phyloP scores from a whole-genome alignment of 805 yeast species.

The Candida chilensis region DNA sequence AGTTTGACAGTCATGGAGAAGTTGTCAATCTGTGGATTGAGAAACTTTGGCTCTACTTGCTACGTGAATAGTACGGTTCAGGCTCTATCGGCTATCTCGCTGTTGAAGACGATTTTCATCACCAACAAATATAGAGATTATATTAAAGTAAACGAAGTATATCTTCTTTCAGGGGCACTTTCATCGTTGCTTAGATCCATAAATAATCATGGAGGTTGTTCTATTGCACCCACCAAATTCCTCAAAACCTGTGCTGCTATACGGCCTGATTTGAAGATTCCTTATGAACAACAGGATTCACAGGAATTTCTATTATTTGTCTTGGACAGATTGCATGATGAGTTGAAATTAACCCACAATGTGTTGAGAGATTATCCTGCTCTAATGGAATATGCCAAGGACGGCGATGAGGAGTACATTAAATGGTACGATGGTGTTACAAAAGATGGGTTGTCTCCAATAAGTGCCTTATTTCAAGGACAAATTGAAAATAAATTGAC shows the following conservation, averaged over 20 bases:
- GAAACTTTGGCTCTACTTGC: slow-evolving; percentile 67
- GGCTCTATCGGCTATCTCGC: slow-evolving; percentile 46
- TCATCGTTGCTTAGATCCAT: slow-evolving; percentile 13
- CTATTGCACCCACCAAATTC: slow-evolving; percentile 60
- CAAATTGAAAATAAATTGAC: slow-evolving; percentile 56
- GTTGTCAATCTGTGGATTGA: slow-evolving; percentile 48
- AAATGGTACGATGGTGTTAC: slow-evolving; percentile 52
- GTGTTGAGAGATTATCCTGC: slow-evolving; percentile 28
- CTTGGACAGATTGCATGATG: slow-evolving; percentile 63
- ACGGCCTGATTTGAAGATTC: slow-evolving; percentile 62
- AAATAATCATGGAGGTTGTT: slow-evolving; percentile 37
- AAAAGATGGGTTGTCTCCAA: slow-evolving; percentile 57
- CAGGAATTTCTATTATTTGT: slow-evolving; percentile 66
- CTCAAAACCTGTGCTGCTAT: slow-evolving; percentile 38
- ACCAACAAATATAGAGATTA: slow-evolving; percentile 34
- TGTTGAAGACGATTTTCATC: slow-evolving; percentile 40
- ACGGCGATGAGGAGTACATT: slow-evolving; percentile 39
- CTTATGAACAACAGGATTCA: slow-evolving; percentile 74
- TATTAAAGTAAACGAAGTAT: slow-evolving; percentile 16
- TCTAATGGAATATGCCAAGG: slow-evolving; percentile 8
- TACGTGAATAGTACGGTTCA: slow-evolving; percentile 71
- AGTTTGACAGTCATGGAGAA: slow-evolving; percentile 26
- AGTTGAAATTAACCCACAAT: slow-evolving; percentile 23
- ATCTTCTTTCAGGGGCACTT: slow-evolving; percentile 3
- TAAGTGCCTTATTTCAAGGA: slow-evolving; percentile 62